Base-by-base conservation (phyloP, 306 rosid genomes). In the Begonia masoniana region DNA sequence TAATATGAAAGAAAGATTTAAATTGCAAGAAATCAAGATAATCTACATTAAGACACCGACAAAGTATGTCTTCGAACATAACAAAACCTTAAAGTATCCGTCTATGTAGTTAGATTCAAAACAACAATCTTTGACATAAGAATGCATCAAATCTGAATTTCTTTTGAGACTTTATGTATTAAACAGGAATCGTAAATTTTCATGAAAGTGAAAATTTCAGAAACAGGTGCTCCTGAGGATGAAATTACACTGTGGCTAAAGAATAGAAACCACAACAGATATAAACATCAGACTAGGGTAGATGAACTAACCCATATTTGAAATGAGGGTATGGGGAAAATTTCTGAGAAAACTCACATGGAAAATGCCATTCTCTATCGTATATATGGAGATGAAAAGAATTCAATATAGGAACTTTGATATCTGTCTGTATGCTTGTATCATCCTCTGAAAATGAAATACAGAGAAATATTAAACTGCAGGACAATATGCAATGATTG, bases 351-450 rank as follows among this genome's bases (percentile, higher is more conserved):
- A 16, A 75, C 96, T 76, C 68, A 87, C 96, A 87, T 47, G 81
- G 53, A 74, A 87, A 87, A 65, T 78, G 96, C 96, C 94, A 87
- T n/a, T 78, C 70, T 4, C 58, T 74, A 62, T 83, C 82, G 68
- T 81, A 83, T 46, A 87, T 60, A 63, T 81, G 91, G 26, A 63
- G 70, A 62, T 81, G 82, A 76, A 87, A 87, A 47, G 68, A 84
- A 70, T 47, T 70, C 56, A 87, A 73, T 62, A 87, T 83, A 12
- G 94, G 96, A 52, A 87, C 81, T 71, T 87, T 87, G 59, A 87
- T 78, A 55, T 83, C 85, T 3, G 77, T 57, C 2, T 59, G 67
- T 63, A 87, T 52, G 70, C 91, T 76, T 55, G 96, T 87, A 81
- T 87, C 96, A 62, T 87, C 96, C 96, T 87, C 96, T 87, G 76